Percentiles rank a stretch among this genome's conserved stretches.
These are phyloP conservation scores for Plantago ovata DNA, from an alignment of 257 asterid species.

Conservation along the genomic window DNA sequence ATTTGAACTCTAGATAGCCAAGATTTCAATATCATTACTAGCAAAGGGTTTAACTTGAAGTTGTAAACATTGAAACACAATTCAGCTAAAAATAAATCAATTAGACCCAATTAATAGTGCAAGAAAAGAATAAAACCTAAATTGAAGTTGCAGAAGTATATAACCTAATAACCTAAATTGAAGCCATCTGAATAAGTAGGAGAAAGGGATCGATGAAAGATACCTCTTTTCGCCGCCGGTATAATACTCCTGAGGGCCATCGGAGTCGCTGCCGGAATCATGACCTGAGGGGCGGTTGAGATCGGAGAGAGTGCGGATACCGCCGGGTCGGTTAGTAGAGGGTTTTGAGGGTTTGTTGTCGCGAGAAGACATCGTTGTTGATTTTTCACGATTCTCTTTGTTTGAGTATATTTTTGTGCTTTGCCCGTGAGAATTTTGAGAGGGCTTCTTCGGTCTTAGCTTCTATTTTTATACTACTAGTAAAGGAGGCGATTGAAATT, in stretches of 20 bases:
- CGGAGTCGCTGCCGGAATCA: conserved; percentile 73
- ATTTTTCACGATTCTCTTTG: no score
- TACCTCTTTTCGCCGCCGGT: conserved; percentile 99
- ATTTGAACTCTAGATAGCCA: no score
- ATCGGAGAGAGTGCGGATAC: conserved; percentile 93
- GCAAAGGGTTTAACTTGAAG: no score
- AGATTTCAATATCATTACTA: no score
- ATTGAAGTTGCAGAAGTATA: no score
- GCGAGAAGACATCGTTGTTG: conserved; percentile 55
- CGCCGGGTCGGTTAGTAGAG: background rate
- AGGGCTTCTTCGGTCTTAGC: background rate
- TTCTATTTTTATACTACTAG: background rate
- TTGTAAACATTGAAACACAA: no score
- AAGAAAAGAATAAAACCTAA: no score
- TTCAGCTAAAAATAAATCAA: no score
- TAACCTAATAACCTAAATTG: no score
- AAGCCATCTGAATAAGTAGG: background rate
- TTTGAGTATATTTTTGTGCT: background rate
- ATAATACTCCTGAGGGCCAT: conserved; percentile 40
- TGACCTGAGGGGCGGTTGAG: conserved; percentile 70
- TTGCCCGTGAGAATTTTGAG: background rate
- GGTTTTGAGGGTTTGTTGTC: conserved; percentile 53
- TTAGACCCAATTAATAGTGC: no score
- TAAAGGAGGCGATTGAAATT: no score
- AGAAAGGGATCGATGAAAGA: background rate